Evolutionary conservation across 106 monocot species (phyloP), one percentile per base, ranked within the genome.

Genomic region (Allium cepa): DNA sequence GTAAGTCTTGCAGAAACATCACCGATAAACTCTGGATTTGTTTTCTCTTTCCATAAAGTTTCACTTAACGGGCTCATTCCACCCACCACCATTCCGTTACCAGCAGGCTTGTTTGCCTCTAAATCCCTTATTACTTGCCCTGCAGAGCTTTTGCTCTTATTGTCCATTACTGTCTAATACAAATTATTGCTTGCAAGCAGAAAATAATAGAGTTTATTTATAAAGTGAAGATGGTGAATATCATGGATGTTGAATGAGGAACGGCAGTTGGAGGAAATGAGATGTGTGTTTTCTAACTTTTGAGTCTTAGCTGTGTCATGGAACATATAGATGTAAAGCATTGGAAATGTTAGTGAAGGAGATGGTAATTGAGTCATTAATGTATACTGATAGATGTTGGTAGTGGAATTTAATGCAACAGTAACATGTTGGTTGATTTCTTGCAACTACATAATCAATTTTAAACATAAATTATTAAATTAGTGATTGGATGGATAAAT

Each of bases 41-140:
- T 67, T 67, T 75, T 90, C 53, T 90, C 90, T 68, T 76, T 82
- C 90, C 90, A 90, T 50, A 90, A 80, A 4, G 90, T 86, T 75
- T 90, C 90, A 52, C 90, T 85, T 15, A 90, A 71, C 26, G 90
- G 90, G 68, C 90, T 90, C 68, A 90, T 69, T 64, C 74, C 79
- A 36, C 73, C 69, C 22, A 22, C 57, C 49, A 56, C 56, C 27
- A 79, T 71, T 17, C 81, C 73, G 63, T 70, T 77, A 48, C 47
- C 82, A 17, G 80, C 53, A 55, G 90, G 88, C 73, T 78, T 88
- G 72, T 63, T 79, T 9, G 85, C 75, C 79, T 91, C 85, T 65
- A 95, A 78, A 75, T 88, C 90, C 65, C 73, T 81, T 77, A 95
- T 81, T 49, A 79, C 90, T 51, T 85, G 80, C 17, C 85, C 82